Evolutionary conservation across 345 rosid species (phyloP).

Genomic region (Geranium brycei): DNA sequence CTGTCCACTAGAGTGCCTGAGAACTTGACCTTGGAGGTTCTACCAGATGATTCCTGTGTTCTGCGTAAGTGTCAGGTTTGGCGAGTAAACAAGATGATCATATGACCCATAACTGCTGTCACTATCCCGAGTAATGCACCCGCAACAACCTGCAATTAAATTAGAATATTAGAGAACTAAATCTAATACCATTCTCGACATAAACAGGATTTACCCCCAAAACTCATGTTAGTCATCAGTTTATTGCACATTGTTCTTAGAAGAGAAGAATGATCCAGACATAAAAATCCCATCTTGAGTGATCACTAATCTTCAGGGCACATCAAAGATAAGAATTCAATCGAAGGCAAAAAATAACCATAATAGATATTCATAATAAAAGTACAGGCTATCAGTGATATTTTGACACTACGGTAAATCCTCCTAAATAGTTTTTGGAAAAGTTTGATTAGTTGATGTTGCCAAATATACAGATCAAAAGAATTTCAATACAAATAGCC

Average conservation of each 20-base stretch:
- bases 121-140: constrained; percentile 61
- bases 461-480: background rate
- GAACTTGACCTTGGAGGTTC: too few relatives aligned
- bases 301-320: too few relatives aligned
- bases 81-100: constrained; percentile 18
- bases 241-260: too few relatives aligned
- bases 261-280: too few relatives aligned
- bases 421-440: background rate
- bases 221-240: too few relatives aligned
- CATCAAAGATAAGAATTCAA: background rate
- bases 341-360: background rate
- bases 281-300: too few relatives aligned
- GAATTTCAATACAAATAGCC: background rate
- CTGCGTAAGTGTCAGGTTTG: background rate
- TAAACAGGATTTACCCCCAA: too few relatives aligned
- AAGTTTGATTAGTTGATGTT: background rate
- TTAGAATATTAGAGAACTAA: background rate
- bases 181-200: too few relatives aligned
- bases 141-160: constrained; percentile 46
- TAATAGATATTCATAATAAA: background rate
- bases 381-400: background rate
- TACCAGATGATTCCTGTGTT: too few relatives aligned
- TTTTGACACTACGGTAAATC: background rate
- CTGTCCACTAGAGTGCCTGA: too few relatives aligned
- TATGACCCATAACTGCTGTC: constrained; percentile 45